These are phyloP conservation scores for Calonectria hawksworthii DNA, from an alignment of 2,329 filamentous ascomycete species.

Conservation along the genomic window DNA sequence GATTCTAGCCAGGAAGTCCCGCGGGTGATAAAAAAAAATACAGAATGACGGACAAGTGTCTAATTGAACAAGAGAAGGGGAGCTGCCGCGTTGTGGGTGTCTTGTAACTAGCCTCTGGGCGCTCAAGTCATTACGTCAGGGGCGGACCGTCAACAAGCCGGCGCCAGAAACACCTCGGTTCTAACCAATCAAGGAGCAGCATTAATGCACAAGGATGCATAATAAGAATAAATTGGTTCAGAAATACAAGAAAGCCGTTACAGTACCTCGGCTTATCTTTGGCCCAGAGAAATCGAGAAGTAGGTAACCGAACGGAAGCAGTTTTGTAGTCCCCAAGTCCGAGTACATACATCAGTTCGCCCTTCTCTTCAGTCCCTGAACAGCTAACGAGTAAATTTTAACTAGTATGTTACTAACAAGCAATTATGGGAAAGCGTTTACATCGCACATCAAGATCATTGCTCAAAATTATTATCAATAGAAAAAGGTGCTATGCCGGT, in stretches of 20 bases:
- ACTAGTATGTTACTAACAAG: not conserved
- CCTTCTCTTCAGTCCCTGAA: not conserved
- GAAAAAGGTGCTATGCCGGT: not conserved
- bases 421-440: not conserved
- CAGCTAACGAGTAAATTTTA: not conserved
- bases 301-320: not conserved
- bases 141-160: constrained; percentile 38
- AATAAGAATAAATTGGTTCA: not conserved
- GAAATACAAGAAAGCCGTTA: not conserved
- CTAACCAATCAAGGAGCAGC: constrained; percentile 38
- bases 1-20: not conserved
- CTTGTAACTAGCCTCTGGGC: not conserved
- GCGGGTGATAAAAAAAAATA: not conserved
- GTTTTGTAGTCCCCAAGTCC: not conserved
- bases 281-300: not conserved
- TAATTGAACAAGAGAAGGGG: not conserved
- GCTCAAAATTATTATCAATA: constrained; percentile 17
- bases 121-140: constrained; percentile 20
- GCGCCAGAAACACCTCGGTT: constrained; percentile 25
- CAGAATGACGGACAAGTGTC: not conserved
- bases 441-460: not conserved
- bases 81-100: constrained; percentile 16
- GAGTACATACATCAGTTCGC: not conserved
- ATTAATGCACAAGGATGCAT: constrained; percentile 19
- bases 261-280: not conserved